A percentile compares a stretch with the other conserved stretches of the same genome.
These are phyloP conservation scores for Syncephalastrum contaminatum DNA, from an alignment of 371 early-diverging fungal species.

Conservation along the genomic window DNA sequence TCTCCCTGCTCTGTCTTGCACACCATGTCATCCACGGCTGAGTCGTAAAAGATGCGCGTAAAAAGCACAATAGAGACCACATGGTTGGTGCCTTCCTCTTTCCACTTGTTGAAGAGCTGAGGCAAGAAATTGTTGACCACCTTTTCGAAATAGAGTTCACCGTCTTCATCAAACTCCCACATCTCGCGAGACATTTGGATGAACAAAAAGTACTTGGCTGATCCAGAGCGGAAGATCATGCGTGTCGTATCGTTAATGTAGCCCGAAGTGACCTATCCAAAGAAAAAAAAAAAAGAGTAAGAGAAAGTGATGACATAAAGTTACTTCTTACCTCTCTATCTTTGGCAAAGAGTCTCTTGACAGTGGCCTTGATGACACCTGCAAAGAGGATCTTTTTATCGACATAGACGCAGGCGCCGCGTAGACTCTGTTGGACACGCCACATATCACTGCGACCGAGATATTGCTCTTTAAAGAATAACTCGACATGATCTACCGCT, in stretches of 20 bases:
- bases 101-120: conserved; percentile 89
- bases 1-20: conserved; percentile 55
- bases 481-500: conserved; percentile 80
- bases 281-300: background rate
- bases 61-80: conserved; percentile 95
- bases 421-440: conserved; percentile 76
- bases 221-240: conserved; percentile 92
- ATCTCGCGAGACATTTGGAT: conserved; percentile 96
- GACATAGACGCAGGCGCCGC: conserved; percentile 72
- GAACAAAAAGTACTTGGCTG: conserved; percentile 90
- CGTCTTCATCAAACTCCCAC: conserved; percentile 97
- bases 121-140: conserved; percentile 88
- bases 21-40: conserved; percentile 39
- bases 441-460: conserved; percentile 94
- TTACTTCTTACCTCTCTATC: conserved; percentile 44
- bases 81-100: conserved; percentile 84
- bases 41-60: conserved; percentile 81
- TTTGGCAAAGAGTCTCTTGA: conserved; percentile 75
- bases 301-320: background rate
- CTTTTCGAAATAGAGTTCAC: conserved; percentile 90
- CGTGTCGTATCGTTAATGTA: conserved; percentile 79
- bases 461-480: conserved; percentile 91
- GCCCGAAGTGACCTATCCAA: conserved; percentile 49
- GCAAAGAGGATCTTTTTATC: conserved; percentile 75
- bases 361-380: conserved; percentile 81